Evolutionary conservation across 2,329 filamentous ascomycete species (phyloP).

Genomic region (Nigrospora oryzae): DNA sequence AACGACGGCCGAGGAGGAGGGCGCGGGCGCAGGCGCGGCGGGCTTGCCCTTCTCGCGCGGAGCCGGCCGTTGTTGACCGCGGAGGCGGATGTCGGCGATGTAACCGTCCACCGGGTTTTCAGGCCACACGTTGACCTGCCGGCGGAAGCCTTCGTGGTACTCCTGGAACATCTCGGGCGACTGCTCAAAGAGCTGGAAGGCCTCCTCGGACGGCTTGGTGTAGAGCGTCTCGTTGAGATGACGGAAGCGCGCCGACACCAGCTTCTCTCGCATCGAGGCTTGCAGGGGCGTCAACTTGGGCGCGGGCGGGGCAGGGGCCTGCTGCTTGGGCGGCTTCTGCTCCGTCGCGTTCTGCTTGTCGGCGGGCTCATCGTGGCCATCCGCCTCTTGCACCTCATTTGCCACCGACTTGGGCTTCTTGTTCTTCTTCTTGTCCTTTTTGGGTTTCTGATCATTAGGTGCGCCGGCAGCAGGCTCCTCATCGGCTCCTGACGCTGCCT

Average conservation of each 20-base stretch:
- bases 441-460: neutral
- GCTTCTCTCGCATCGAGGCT: slow-evolving; percentile 87
- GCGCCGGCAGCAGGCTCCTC: slow-evolving; percentile 2
- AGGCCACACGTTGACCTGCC: slow-evolving; percentile 93
- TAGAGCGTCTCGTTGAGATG: slow-evolving; percentile 97
- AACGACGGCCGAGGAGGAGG: slow-evolving; percentile 11
- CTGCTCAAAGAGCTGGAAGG: slow-evolving; percentile 72
- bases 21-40: slow-evolving; percentile 14
- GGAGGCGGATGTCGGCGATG: slow-evolving; percentile 58
- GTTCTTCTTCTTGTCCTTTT: slow-evolving; percentile 16
- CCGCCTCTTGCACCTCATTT: slow-evolving; percentile 5
- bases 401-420: slow-evolving; percentile 20
- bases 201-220: slow-evolving; percentile 76
- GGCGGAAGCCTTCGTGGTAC: slow-evolving; percentile 93
- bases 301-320: slow-evolving; percentile 20
- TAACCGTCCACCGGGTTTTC: slow-evolving; percentile 92
- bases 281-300: slow-evolving; percentile 80
- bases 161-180: slow-evolving; percentile 92
- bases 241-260: slow-evolving; percentile 90
- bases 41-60: slow-evolving; percentile 3
- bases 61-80: slow-evolving; percentile 47
- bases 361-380: slow-evolving; percentile 7
- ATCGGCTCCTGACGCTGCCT: slow-evolving; percentile 9
- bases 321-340: slow-evolving; percentile 5
- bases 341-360: slow-evolving; percentile 11